Percentiles rank a stretch among this genome's conserved stretches.
phyloP scores from a whole-genome alignment of 1,284 basidiomycete genomes.

The Moesziomyces sp. region DNA sequence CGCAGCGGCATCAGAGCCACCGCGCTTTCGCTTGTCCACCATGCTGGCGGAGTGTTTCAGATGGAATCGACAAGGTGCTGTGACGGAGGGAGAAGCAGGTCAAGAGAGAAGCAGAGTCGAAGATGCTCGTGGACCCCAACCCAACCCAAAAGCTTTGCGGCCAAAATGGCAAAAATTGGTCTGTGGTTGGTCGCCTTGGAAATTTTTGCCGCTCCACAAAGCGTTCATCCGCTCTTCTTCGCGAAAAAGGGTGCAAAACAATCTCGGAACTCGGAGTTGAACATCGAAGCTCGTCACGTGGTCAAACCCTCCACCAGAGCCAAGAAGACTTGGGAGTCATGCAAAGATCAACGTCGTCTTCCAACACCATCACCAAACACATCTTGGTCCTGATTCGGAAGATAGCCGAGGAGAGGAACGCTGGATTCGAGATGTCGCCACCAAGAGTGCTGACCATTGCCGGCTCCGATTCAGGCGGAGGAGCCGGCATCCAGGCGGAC shows the following conservation, averaged over 20 bases:
- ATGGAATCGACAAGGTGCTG: not conserved
- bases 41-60: slow-evolving; percentile 5
- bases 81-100: not conserved
- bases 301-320: not conserved
- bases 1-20: slow-evolving; percentile 30
- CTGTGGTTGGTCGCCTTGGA: not conserved
- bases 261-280: not conserved
- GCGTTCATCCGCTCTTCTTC: not conserved
- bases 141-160: not conserved
- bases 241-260: not conserved
- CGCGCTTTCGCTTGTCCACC: slow-evolving; percentile 38
- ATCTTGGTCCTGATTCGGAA: not conserved
- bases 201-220: slow-evolving; percentile 20
- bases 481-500: slow-evolving; percentile 87
- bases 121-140: not conserved
- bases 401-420: no score
- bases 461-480: slow-evolving; percentile 86
- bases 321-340: not conserved
- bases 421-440: slow-evolving; percentile 22
- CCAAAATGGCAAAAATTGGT: slow-evolving; percentile 1
- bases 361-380: not conserved
- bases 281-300: not conserved
- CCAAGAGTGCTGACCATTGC: slow-evolving; percentile 78
- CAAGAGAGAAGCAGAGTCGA: not conserved
- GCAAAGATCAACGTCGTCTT: not conserved